Evolutionary conservation across 2,329 filamentous ascomycete genomes (phyloP), one percentile per base, ranked within the genome.

Genomic region (Didymella keratinophila): DNA sequence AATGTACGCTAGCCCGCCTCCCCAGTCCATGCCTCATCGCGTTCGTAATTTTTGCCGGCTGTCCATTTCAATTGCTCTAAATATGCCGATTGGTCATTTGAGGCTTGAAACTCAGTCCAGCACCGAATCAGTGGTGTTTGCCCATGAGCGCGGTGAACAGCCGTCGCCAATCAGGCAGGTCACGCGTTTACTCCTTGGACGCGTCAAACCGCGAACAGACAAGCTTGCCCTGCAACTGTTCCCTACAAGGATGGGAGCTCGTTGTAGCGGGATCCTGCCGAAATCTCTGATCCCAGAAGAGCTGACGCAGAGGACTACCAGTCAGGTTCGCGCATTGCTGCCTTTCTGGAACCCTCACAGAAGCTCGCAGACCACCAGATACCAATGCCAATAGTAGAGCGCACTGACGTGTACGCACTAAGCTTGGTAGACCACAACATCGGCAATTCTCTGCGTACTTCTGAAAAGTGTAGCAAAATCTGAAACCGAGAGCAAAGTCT

Each of bases 1-100:
- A 39, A 45, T 48, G 47, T 21, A 28, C 46, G 53, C 53, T 56
- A 56, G 47, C 39, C 47, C 10, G 21, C 23, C 28, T 39, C 39
- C 43, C 49, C 55, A 32, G 42, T 45, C 45, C 39, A 58, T 58
- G 34, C 55, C 55, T 58, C 45, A 48, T 53, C 56, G 50, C 53
- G 46, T 45, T 46, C 42, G 53, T 27, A 20, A 39, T 32, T 46
- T 30, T 51, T 56, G 21, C 53, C 37, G 30, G 41, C 41, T 41
- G 41, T 46, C 41, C 53, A 45, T 36, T 51, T 27, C 42, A 48
- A 41, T 47, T 34, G 47, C 43, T 48, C 42, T 30, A 37, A 23
- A 27, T 36, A 43, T 52, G 48, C 48, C 36, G 54, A 57, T 57
- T 57, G 54, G 54, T 16, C 37, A 47, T 46, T 42, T 28, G 43